Evolutionary conservation across 225 moss, liverwort and hornwort genomes (phyloP).

Genomic region (Thuidium tamariscinum): DNA sequence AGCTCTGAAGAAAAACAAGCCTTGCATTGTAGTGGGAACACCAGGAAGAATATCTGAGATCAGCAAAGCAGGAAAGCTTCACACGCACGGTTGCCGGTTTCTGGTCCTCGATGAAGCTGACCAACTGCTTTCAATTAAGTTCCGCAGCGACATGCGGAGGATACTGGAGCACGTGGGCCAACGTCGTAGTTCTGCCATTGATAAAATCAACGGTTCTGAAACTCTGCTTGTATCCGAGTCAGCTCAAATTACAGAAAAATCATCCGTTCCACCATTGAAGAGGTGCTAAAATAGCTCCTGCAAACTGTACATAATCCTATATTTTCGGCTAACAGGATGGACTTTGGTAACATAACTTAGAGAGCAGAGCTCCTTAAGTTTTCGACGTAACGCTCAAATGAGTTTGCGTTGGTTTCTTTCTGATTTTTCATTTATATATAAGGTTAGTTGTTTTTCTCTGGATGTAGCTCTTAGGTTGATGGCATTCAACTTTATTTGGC

Average conservation of each 20-base stretch:
- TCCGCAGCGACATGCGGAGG: slow-evolving; percentile 90
- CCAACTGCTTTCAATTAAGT: slow-evolving; percentile 86
- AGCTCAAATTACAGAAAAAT: neutral
- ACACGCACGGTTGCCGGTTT: slow-evolving; percentile 85
- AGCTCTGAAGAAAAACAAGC: slow-evolving; percentile 84
- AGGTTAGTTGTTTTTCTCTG: neutral
- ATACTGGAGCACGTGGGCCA: slow-evolving; percentile 97
- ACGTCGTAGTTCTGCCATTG: slow-evolving; percentile 18
- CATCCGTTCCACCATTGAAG: slow-evolving; percentile 5
- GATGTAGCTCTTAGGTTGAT: neutral
- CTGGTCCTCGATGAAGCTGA: slow-evolving; percentile 92
- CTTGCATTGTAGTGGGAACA: slow-evolving; percentile 79
- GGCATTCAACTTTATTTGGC: neutral
- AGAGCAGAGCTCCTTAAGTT: neutral
- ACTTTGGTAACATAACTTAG: neutral
- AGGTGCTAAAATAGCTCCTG: neutral
- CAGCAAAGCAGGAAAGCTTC: slow-evolving; percentile 90
- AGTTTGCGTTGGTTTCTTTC: neutral
- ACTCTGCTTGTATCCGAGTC: neutral
- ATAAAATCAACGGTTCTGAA: neutral
- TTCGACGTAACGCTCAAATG: neutral
- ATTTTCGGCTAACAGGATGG: neutral
- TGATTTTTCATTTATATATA: neutral
- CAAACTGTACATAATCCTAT: neutral
- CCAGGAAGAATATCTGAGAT: slow-evolving; percentile 95